These are phyloP conservation scores for Asterochloris sp. DNA, from an alignment of 139 green algal genomes.

Conservation along the genomic window DNA sequence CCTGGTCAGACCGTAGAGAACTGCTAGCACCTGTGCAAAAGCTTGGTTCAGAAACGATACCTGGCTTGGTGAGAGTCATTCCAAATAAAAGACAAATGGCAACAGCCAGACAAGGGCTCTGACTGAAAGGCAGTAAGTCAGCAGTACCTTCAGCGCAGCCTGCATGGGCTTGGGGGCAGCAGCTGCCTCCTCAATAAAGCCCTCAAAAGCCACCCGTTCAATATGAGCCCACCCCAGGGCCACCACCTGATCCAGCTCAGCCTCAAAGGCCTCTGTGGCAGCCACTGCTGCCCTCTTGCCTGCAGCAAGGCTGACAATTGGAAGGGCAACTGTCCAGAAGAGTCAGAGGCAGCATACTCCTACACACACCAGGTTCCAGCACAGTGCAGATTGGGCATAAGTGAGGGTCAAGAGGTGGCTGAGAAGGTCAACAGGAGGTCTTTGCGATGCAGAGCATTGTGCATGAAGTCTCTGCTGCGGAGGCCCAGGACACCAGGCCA, in stretches of 20 bases:
- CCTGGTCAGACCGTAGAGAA: slow-evolving; percentile 57
- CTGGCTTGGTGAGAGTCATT: too few species aligned
- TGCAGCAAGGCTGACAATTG: neutral
- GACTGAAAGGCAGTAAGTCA: neutral
- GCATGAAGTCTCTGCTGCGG: neutral
- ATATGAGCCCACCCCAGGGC: slow-evolving; percentile 73
- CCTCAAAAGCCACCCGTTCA: slow-evolving; percentile 50
- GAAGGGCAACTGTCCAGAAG: too few species aligned
- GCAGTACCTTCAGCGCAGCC: neutral
- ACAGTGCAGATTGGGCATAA: too few species aligned
- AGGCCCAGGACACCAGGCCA: neutral
- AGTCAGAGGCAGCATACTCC: too few species aligned
- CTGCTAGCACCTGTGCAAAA: slow-evolving; percentile 26
- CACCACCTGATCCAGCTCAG: slow-evolving; percentile 63
- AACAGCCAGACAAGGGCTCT: too few species aligned
- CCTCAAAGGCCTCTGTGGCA: slow-evolving; percentile 48
- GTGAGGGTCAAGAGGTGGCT: too few species aligned
- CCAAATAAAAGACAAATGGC: too few species aligned
- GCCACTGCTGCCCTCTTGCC: slow-evolving; percentile 3
- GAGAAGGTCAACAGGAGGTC: too few species aligned
- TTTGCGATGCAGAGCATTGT: too few species aligned
- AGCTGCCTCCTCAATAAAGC: slow-evolving; percentile 38
- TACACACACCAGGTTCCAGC: too few species aligned
- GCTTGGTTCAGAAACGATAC: neutral
- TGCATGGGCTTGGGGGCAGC: neutral